Evolutionary conservation across 306 rosid species (phyloP).

Genomic region (Hippophae rhamnoides): DNA sequence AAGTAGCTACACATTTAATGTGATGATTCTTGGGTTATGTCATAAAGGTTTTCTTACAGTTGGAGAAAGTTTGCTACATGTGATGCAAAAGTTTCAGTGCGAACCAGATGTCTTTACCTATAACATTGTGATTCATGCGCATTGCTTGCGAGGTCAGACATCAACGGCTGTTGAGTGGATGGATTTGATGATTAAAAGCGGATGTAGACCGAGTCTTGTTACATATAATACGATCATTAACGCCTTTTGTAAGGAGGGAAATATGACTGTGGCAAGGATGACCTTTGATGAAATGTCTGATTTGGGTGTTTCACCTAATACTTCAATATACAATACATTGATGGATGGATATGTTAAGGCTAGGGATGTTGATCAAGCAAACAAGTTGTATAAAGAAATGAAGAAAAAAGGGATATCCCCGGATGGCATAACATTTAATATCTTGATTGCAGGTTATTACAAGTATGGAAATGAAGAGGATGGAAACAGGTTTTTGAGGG

Average conservation of each 20-base stretch:
- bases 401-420: slow-evolving; percentile 40
- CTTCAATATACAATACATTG: slow-evolving; percentile 39
- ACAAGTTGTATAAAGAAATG: slow-evolving; percentile 59
- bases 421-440: slow-evolving; percentile 65
- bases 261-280: slow-evolving; percentile 44
- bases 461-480: slow-evolving; percentile 61
- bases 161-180: slow-evolving; percentile 38
- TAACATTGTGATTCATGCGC: slow-evolving; percentile 47
- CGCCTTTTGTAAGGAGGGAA: slow-evolving; percentile 72
- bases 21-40: slow-evolving; percentile 54
- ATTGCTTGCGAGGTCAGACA: slow-evolving; percentile 44
- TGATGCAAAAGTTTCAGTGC: slow-evolving; percentile 49
- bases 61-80: slow-evolving; percentile 54
- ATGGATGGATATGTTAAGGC: slow-evolving; percentile 73
- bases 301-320: slow-evolving; percentile 28
- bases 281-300: slow-evolving; percentile 40
- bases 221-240: slow-evolving; percentile 39
- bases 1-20: slow-evolving; percentile 24
- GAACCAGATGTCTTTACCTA: slow-evolving; percentile 40
- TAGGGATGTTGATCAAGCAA: slow-evolving; percentile 59
- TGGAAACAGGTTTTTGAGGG: slow-evolving; percentile 37
- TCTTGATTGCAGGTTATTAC: slow-evolving; percentile 54
- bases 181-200: slow-evolving; percentile 36
- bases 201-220: slow-evolving; percentile 40
- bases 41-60: slow-evolving; percentile 33